Conservation (phyloP, 2,329 filamentous ascomycete genomes). For the Fusarium udum region DNA sequence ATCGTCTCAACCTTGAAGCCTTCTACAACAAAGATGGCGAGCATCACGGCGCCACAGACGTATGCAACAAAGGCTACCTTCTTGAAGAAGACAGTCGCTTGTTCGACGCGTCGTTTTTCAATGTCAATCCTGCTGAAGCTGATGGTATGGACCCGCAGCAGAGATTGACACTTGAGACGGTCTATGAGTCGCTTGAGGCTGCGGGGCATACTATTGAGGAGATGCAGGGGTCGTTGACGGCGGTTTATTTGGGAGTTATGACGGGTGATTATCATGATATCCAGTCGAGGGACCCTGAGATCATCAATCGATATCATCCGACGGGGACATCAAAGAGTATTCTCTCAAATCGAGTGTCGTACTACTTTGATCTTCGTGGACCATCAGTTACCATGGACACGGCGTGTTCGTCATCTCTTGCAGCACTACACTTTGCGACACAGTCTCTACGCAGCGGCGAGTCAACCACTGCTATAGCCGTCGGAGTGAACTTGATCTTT, state of each 20-base stretch:
- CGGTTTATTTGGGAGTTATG: constrained; percentile 28
- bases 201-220: constrained; percentile 47
- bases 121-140: constrained; percentile 51
- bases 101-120: constrained; percentile 53
- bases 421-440: neutral
- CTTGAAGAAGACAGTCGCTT: constrained; percentile 42
- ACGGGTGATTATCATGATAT: constrained; percentile 22
- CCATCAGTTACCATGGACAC: constrained; percentile 4
- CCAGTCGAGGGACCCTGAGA: constrained; percentile 15
- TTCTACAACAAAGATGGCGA: constrained; percentile 39
- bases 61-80: constrained; percentile 47
- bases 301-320: constrained; percentile 43
- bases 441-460: neutral
- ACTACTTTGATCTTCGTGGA: neutral
- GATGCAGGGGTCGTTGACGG: constrained; percentile 22
- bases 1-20: constrained; percentile 34
- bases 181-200: constrained; percentile 54
- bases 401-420: neutral
- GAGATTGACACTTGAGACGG: constrained; percentile 51
- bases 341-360: neutral
- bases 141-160: constrained; percentile 54
- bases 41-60: constrained; percentile 41
- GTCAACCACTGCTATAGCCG: neutral
- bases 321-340: neutral
- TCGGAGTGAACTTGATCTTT: constrained; percentile 39